Evolutionary conservation across 2,329 filamentous ascomycete species (phyloP).

Genomic region (Trichophyton rubrum): DNA sequence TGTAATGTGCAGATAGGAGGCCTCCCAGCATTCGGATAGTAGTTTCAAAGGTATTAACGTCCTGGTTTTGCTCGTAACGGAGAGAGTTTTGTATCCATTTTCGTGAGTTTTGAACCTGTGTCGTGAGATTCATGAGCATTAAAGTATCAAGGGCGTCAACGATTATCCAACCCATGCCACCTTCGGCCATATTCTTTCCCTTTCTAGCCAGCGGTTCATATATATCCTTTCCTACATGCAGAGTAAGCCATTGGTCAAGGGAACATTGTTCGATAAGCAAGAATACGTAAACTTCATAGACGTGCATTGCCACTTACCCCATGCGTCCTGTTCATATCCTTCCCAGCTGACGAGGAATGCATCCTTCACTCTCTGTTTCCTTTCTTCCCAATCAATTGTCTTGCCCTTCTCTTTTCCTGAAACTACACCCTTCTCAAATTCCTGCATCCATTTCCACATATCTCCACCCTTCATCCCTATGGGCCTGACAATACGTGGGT

Average conservation of each 20-base stretch:
- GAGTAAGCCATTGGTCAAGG: slow-evolving; percentile 14
- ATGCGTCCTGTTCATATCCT: slow-evolving; percentile 81
- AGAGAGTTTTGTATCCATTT: slow-evolving; percentile 76
- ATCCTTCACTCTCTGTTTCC: slow-evolving; percentile 71
- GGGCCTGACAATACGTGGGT: neutral
- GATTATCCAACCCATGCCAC: slow-evolving; percentile 95
- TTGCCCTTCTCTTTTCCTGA: slow-evolving; percentile 22
- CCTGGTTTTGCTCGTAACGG: slow-evolving; percentile 81
- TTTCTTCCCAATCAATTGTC: slow-evolving; percentile 58
- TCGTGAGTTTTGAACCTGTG: slow-evolving; percentile 67
- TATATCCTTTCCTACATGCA: slow-evolving; percentile 57
- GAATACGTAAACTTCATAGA: neutral
- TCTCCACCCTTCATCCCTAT: slow-evolving; percentile 23
- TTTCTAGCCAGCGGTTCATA: slow-evolving; percentile 72
- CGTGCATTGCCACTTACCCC: slow-evolving; percentile 52
- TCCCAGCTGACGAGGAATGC: slow-evolving; percentile 88
- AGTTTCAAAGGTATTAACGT: slow-evolving; percentile 95
- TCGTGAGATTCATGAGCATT: slow-evolving; percentile 96
- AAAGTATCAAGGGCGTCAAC: slow-evolving; percentile 91
- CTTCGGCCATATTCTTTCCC: slow-evolving; percentile 70
- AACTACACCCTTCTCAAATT: slow-evolving; percentile 33
- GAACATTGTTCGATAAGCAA: neutral
- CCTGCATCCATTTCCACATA: slow-evolving; percentile 46
- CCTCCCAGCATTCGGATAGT: slow-evolving; percentile 96
- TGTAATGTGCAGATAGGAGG: slow-evolving; percentile 81